A percentile compares a stretch with the other conserved stretches of the same genome.
Evolutionary conservation across 2,329 filamentous ascomycete genomes (phyloP).

Genomic region (Fusarium chaquense): DNA sequence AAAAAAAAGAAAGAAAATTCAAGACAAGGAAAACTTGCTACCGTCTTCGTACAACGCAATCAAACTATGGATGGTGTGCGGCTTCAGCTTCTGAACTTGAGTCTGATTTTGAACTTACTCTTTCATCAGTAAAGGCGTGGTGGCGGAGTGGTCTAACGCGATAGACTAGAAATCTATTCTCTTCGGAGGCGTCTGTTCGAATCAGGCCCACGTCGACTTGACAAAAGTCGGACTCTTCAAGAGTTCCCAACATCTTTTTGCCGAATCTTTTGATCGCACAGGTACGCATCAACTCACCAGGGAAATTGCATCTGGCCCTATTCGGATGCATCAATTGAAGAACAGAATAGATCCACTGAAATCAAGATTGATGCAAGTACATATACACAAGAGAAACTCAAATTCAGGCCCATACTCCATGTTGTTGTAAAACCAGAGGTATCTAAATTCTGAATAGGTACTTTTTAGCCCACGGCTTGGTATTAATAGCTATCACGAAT

Average conservation of each 20-base stretch:
- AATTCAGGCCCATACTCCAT: background rate
- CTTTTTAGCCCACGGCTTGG: slow-evolving; percentile 5
- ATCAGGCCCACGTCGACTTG: slow-evolving; percentile 50
- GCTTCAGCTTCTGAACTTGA: background rate
- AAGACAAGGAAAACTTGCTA: background rate
- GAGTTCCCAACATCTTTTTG: slow-evolving; percentile 8
- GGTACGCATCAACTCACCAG: background rate
- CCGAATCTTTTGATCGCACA: background rate
- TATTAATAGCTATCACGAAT: slow-evolving; percentile 13
- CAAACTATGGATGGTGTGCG: no score
- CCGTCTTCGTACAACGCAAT: background rate
- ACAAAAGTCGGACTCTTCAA: background rate
- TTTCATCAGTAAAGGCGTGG: slow-evolving; percentile 34
- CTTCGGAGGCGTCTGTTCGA: slow-evolving; percentile 52
- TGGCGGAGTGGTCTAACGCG: slow-evolving; percentile 52
- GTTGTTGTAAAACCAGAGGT: slow-evolving; percentile 4
- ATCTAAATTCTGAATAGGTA: background rate
- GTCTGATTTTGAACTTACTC: fast-evolving
- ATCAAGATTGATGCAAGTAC: background rate
- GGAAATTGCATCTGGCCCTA: background rate
- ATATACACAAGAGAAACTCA: background rate
- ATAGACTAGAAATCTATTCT: slow-evolving; percentile 53
- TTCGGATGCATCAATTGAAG: background rate
- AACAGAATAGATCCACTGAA: background rate
- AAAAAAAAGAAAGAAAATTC: background rate